Percentiles rank a stretch among this genome's conserved stretches.
phyloP scores from a whole-genome alignment of 805 yeast genomes.

The Sugiyamaella qingdaonensis region DNA sequence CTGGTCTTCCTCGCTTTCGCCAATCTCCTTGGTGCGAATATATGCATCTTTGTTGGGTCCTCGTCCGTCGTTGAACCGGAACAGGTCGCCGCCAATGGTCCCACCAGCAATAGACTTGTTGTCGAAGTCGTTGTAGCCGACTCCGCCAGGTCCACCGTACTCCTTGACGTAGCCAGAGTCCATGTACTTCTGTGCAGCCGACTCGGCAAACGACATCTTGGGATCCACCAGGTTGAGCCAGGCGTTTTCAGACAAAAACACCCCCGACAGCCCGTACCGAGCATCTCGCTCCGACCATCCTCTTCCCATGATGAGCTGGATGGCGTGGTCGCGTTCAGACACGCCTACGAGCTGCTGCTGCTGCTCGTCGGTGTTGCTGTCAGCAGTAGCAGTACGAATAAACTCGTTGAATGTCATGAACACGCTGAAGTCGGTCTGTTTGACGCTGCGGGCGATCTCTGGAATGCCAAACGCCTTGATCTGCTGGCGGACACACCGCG shows the following conservation, averaged over 20 bases:
- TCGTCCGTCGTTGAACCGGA: conserved; percentile 26
- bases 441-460: conserved; percentile 38
- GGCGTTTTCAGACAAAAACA: conserved; percentile 38
- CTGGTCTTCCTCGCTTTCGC: conserved; percentile 31
- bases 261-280: conserved; percentile 37
- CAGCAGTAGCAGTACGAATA: conserved; percentile 21
- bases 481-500: conserved; percentile 41
- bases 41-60: conserved; percentile 25
- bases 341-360: conserved; percentile 13
- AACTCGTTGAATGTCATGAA: conserved; percentile 39
- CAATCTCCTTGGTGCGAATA: conserved; percentile 28
- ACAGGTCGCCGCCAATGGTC: conserved; percentile 34
- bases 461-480: conserved; percentile 39
- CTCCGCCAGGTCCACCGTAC: background rate
- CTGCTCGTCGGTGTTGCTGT: conserved; percentile 1
- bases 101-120: conserved; percentile 33
- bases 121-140: conserved; percentile 34
- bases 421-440: conserved; percentile 34
- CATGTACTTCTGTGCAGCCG: conserved; percentile 29
- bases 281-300: conserved; percentile 38
- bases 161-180: conserved; percentile 21
- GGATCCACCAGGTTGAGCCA: conserved; percentile 41
- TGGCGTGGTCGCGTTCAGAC: conserved; percentile 33
- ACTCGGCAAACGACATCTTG: conserved; percentile 31
- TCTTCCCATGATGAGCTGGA: conserved; percentile 25